These are phyloP conservation scores for Psophocarpus tetragonolobus DNA, from an alignment of 306 rosid genomes.

Conservation along the genomic window DNA sequence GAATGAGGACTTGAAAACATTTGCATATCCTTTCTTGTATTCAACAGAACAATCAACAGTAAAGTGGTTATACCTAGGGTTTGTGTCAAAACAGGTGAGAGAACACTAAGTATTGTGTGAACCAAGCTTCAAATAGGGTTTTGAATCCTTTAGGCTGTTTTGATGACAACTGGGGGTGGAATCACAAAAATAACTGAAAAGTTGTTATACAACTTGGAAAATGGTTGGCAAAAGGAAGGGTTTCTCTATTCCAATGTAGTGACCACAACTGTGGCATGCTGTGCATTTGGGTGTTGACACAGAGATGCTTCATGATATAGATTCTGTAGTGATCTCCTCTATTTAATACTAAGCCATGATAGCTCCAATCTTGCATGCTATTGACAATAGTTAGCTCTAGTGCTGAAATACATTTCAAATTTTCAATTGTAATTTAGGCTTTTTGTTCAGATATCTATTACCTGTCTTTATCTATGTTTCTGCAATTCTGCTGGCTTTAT, in stretches of 20 bases:
- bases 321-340: not conserved
- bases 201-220: not conserved
- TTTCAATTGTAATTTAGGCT: conserved; percentile 17
- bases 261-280: not conserved
- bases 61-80: not conserved
- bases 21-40: not conserved
- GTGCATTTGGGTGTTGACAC: not conserved
- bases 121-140: not conserved
- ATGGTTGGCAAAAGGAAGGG: not conserved
- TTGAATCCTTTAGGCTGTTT: not conserved
- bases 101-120: not conserved
- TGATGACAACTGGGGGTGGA: not conserved
- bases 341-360: not conserved
- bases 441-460: not conserved
- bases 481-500: conserved; percentile 5
- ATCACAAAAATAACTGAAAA: not conserved
- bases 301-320: not conserved
- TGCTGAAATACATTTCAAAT: conserved; percentile 16
- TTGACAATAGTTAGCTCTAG: not conserved
- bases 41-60: not conserved
- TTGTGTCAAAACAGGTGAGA: not conserved
- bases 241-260: not conserved
- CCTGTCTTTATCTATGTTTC: conserved; percentile 3
- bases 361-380: not conserved
- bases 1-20: not conserved